Conservation (phyloP, 805 yeast genomes). For the Suhomyces pyralidae region DNA sequence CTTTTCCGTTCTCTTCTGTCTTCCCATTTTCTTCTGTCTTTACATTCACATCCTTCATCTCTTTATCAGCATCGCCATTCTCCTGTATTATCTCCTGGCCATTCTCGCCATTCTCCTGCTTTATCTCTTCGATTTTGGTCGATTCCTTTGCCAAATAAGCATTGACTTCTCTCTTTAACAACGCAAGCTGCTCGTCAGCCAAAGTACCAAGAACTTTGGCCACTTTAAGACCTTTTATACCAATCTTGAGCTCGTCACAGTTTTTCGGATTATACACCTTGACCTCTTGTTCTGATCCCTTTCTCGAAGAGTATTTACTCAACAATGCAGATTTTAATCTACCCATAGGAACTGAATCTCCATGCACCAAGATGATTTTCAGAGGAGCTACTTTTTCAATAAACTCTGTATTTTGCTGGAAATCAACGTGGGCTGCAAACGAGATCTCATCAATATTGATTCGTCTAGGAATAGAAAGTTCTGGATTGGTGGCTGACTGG, state of each 20-base stretch:
- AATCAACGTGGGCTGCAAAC: constrained; percentile 99
- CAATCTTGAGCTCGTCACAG: constrained; percentile 72
- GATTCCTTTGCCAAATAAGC: constrained; percentile 7
- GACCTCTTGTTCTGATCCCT: constrained; percentile 85
- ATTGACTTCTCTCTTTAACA: constrained; percentile 53
- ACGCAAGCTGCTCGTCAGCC: constrained; percentile 42
- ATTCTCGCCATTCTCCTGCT: constrained; percentile 16
- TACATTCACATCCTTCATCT: constrained; percentile 2
- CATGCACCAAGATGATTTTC: constrained; percentile 89
- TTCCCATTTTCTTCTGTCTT: constrained; percentile 1
- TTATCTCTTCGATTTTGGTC: constrained; percentile 46
- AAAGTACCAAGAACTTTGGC: constrained; percentile 67
- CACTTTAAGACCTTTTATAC: constrained; percentile 77
- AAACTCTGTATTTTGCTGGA: constrained; percentile 86
- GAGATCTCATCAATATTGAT: constrained; percentile 88
- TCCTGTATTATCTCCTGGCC: background rate
- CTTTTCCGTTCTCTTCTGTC: background rate
- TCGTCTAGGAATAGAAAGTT: constrained; percentile 80
- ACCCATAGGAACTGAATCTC: constrained; percentile 98
- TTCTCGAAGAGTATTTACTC: constrained; percentile 77
- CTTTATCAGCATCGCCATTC: constrained; percentile 8
- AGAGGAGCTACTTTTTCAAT: constrained; percentile 85
- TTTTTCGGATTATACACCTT: constrained; percentile 90
- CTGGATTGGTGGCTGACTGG: constrained; percentile 79
- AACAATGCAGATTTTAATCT: constrained; percentile 88